phyloP scores from a whole-genome alignment of 2,329 filamentous ascomycete genomes.

The Macrophomina phaseolina region DNA sequence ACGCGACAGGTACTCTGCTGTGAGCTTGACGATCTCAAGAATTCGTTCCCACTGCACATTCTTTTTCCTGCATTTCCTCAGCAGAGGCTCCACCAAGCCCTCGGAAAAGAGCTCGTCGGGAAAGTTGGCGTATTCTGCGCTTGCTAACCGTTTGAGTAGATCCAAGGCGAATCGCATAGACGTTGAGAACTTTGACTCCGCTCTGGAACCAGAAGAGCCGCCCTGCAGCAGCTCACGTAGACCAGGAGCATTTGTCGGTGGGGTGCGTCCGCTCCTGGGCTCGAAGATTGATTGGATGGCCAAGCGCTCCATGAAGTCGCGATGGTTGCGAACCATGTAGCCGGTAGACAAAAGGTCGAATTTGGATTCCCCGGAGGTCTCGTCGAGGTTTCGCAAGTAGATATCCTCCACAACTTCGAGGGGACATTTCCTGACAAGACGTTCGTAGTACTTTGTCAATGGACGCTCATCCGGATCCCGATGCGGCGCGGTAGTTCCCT shows the following conservation, averaged over 20 bases:
- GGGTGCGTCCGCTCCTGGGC: too few species aligned
- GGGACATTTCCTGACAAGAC: background rate
- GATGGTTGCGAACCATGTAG: background rate
- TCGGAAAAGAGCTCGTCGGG: background rate
- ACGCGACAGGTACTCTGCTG: background rate
- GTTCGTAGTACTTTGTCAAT: background rate
- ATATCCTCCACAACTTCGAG: background rate
- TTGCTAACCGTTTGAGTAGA: background rate
- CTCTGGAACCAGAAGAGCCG: background rate
- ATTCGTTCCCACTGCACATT: background rate
- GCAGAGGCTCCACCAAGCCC: background rate
- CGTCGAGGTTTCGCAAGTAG: background rate
- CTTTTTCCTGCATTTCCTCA: background rate
- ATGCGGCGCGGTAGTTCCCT: background rate
- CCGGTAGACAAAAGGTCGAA: background rate
- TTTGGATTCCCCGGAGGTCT: background rate
- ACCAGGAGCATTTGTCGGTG: background rate
- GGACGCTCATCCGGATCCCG: background rate
- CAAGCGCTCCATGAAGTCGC: background rate
- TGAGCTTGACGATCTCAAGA: background rate
- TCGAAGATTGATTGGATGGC: background rate
- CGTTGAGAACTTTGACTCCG: background rate
- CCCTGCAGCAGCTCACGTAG: background rate
- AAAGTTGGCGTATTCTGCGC: background rate
- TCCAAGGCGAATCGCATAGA: background rate